Base-by-base conservation (phyloP, 768 basidiomycete species). In the Cubamyces lactineus region DNA sequence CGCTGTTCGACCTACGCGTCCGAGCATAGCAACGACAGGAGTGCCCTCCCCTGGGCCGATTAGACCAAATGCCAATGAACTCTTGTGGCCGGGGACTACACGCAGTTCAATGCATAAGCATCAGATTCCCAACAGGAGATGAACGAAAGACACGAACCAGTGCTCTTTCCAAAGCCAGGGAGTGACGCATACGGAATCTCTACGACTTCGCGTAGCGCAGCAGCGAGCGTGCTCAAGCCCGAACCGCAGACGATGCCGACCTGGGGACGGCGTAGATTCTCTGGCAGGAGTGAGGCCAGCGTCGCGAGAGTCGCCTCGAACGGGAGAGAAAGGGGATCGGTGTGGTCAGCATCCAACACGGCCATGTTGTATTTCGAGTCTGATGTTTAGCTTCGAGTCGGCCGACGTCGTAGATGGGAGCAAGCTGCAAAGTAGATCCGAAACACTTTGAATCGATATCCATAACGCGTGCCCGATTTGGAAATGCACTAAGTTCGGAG, bases 181-280 rank as follows among this genome's bases (percentile, higher is more conserved):
- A 96, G 78, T 40, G 78, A 73, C 11, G 79, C 77, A 70, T 96
- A 96, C 0, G 85, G 82, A 52, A 96, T 78, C 53, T 81, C 75
- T 0, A 85, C 79, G 2, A 79, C 76, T 56, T 89, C 81, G 28
- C 80, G 80, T 55, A 93, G 74, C 39, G 76, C 82, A 12, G 82
- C 79, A 0, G 83, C 90, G 26, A 96, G 80, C 0, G 90, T 91
- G 68, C 86, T 86, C 53, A 96, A 77, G 3, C 94, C 94, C 1
- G 89, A 91, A 59, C 94, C 94, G 72, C 93, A 95, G 26, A 96
- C 86, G 67, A 96, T 92, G 19, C 89, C 94, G 17, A 94, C 83
- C 38, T 78, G 79, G 11, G 93, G 93, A n/a, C 59, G 70, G 26
- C 74, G 78, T 9, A 89, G 80, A 13, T 69, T 68, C 17, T 58